These are phyloP conservation scores for Didymella lethalis DNA, from an alignment of 2,329 filamentous ascomycete genomes.

Conservation along the genomic window DNA sequence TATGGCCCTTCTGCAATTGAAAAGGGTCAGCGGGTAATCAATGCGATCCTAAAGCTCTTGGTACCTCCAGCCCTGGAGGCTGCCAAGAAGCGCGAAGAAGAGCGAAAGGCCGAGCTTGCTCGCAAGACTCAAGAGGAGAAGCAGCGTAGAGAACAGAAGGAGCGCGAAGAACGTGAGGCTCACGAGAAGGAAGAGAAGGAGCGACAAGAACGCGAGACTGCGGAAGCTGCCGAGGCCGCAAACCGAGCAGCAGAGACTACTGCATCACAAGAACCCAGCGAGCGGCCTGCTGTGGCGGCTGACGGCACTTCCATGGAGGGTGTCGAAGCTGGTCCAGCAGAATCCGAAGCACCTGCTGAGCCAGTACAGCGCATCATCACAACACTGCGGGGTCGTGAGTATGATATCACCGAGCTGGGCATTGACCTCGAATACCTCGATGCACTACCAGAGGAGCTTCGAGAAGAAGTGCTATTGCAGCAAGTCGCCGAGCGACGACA, in stretches of 20 bases:
- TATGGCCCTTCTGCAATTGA: constrained; percentile 76
- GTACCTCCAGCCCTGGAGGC: constrained; percentile 85
- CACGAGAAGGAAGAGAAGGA: constrained; percentile 57
- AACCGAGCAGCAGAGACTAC: constrained; percentile 44
- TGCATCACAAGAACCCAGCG: constrained; percentile 30
- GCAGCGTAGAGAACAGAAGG: constrained; percentile 67
- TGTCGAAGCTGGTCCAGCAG: constrained; percentile 61
- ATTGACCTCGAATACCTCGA: constrained; percentile 95
- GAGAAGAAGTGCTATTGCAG: constrained; percentile 94
- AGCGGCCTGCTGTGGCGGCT: constrained; percentile 50
- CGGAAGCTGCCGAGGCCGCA: constrained; percentile 49
- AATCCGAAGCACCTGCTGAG: constrained; percentile 49
- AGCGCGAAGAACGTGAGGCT: constrained; percentile 64
- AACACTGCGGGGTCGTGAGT: constrained; percentile 82
- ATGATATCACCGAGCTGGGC: constrained; percentile 92
- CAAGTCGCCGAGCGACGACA: constrained; percentile 80
- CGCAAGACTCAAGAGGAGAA: constrained; percentile 68
- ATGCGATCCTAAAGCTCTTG: constrained; percentile 74
- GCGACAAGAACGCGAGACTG: constrained; percentile 53
- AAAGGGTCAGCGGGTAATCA: constrained; percentile 72
- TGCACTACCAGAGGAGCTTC: constrained; percentile 94
- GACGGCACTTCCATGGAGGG: constrained; percentile 75
- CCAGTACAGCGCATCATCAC: constrained; percentile 72
- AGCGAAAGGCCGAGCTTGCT: constrained; percentile 77
- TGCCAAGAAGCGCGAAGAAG: constrained; percentile 75